These are phyloP conservation scores for Flaveria bidentis DNA, from an alignment of 129 eudicot genomes.

Conservation along the genomic window DNA sequence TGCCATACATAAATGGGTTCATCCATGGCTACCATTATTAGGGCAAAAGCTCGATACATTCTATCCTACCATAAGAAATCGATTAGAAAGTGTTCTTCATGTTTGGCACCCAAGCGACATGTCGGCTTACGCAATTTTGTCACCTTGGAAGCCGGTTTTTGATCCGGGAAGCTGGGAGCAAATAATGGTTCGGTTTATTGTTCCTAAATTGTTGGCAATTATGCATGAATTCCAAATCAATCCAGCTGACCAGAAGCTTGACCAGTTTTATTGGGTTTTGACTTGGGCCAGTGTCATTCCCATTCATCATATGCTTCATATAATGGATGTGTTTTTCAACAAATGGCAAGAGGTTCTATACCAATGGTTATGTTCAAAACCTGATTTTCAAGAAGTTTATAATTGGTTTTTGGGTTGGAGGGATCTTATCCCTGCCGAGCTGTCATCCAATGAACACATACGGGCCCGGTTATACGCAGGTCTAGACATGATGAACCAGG, in stretches of 20 bases:
- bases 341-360: slow-evolving; percentile 77
- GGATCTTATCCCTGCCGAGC: slow-evolving; percentile 61
- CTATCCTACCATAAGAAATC: slow-evolving; percentile 55
- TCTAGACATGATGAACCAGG: slow-evolving; percentile 76
- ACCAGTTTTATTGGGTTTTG: slow-evolving; percentile 61
- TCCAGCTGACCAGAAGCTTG: slow-evolving; percentile 76
- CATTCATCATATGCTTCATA: slow-evolving; percentile 57
- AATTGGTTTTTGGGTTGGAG: slow-evolving; percentile 79
- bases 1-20: slow-evolving; percentile 86
- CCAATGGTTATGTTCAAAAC: slow-evolving; percentile 69
- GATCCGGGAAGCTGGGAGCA: slow-evolving; percentile 81
- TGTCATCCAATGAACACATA: slow-evolving; percentile 65
- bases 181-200: slow-evolving; percentile 62
- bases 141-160: slow-evolving; percentile 85
- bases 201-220: slow-evolving; percentile 59
- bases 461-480: slow-evolving; percentile 52
- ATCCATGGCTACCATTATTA: slow-evolving; percentile 83
- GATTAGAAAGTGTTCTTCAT: slow-evolving; percentile 68
- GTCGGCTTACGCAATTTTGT: slow-evolving; percentile 64
- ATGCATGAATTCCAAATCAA: slow-evolving; percentile 69
- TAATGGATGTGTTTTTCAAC: slow-evolving; percentile 74
- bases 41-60: slow-evolving; percentile 59
- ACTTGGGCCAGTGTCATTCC: slow-evolving; percentile 71
- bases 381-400: slow-evolving; percentile 65
- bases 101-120: slow-evolving; percentile 81